phyloP scores from a whole-genome alignment of 352 stramenopile species.

The Thraustotheca clavata region DNA sequence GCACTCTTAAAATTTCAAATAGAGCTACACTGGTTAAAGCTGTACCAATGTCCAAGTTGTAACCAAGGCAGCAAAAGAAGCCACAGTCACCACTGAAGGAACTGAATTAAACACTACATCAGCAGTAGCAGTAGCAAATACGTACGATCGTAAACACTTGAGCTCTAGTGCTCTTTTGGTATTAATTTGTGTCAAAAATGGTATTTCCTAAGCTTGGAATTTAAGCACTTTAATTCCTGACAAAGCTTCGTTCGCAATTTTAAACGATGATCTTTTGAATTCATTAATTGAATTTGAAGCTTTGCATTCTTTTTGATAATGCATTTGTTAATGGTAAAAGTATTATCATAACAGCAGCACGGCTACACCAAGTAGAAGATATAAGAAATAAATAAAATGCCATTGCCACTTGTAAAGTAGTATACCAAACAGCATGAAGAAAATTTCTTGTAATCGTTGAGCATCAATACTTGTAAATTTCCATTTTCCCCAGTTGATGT shows the following conservation, averaged over 20 bases:
- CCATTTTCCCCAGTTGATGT: conserved; percentile 91
- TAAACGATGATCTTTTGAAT: conserved; percentile 87
- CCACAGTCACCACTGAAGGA: conserved; percentile 75
- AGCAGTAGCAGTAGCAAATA: conserved; percentile 38
- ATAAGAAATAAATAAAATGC: conserved; percentile 66
- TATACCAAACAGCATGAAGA: neutral
- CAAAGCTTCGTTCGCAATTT: conserved; percentile 91
- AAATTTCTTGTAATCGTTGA: conserved; percentile 87
- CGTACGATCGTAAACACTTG: conserved; percentile 50
- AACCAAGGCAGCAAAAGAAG: conserved; percentile 47
- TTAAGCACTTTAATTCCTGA: conserved; percentile 96
- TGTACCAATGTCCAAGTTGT: conserved; percentile 66
- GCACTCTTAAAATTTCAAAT: conserved; percentile 95
- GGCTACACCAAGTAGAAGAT: conserved; percentile 76
- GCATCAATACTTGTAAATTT: conserved; percentile 97
- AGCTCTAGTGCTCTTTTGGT: conserved; percentile 69
- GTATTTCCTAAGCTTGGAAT: conserved; percentile 92
- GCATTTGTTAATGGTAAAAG: conserved; percentile 85
- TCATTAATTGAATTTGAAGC: conserved; percentile 83
- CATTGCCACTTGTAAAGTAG: conserved; percentile 60
- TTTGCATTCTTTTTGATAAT: conserved; percentile 83
- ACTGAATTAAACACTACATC: conserved; percentile 73
- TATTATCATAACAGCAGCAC: conserved; percentile 89
- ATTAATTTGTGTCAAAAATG: conserved; percentile 51
- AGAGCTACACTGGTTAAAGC: conserved; percentile 94